These are phyloP conservation scores for Eucalyptus sp. DNA, from an alignment of 345 rosid species.

Conservation along the genomic window DNA sequence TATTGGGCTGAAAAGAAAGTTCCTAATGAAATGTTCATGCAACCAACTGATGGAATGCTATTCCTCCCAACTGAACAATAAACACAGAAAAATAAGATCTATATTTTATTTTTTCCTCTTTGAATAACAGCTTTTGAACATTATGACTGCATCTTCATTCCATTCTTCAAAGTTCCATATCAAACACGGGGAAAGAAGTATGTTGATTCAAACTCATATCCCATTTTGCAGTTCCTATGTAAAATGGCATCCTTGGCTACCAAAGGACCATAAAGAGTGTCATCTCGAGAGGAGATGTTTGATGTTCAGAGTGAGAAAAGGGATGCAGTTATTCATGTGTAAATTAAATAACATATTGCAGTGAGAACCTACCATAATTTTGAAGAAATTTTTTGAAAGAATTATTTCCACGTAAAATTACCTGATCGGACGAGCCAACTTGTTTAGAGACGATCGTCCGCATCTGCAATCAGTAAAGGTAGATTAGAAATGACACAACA, in stretches of 20 bases:
- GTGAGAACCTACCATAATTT: neutral
- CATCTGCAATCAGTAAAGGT: slow-evolving; percentile 2
- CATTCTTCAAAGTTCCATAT: neutral
- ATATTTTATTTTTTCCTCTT: neutral
- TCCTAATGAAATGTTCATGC: neutral
- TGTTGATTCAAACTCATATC: neutral
- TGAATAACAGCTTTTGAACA: neutral
- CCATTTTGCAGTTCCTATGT: neutral
- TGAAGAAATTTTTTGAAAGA: no score
- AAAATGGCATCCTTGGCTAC: neutral
- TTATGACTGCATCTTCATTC: neutral
- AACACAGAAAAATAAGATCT: neutral
- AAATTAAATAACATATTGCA: neutral
- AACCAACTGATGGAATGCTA: neutral
- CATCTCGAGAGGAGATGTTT: neutral
- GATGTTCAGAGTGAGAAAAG: neutral
- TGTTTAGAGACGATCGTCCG: slow-evolving; percentile 86
- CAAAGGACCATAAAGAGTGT: neutral
- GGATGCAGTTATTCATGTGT: neutral
- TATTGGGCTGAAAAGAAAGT: neutral
- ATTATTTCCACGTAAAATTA: neutral
- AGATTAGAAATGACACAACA: neutral
- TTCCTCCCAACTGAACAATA: neutral
- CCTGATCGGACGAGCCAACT: slow-evolving; percentile 80
- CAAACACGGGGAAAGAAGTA: neutral